Evolutionary conservation across 345 rosid species (phyloP).

Genomic region (Camelina laxa): DNA sequence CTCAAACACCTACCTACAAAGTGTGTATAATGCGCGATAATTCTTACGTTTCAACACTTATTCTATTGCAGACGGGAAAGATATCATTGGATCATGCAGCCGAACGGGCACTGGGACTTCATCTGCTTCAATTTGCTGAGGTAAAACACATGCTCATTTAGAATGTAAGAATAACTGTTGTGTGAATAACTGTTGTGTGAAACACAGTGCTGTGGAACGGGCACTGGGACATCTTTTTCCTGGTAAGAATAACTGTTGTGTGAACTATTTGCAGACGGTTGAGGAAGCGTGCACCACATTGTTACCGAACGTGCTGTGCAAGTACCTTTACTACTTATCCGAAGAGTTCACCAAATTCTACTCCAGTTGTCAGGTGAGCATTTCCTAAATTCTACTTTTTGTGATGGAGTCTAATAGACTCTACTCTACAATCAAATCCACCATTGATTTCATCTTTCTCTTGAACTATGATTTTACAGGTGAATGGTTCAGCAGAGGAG

Average conservation of each 20-base stretch:
- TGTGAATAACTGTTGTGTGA: too few species aligned
- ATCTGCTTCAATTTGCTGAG: conserved; percentile 74
- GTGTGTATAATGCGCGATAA: not conserved
- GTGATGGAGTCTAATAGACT: too few species aligned
- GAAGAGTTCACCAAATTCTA: conserved; percentile 76
- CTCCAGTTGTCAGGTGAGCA: conserved; percentile 67
- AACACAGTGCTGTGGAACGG: too few species aligned
- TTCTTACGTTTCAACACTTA: conserved; percentile 1
- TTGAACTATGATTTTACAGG: conserved; percentile 44
- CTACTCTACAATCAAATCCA: not conserved
- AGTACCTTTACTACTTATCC: conserved; percentile 70
- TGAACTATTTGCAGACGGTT: conserved; percentile 50
- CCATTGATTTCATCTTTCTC: not conserved
- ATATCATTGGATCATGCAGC: conserved; percentile 59
- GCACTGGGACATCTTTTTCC: too few species aligned
- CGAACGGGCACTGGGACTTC: conserved; percentile 74
- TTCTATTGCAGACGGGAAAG: conserved; percentile 50
- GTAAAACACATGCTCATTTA: conserved; percentile 35
- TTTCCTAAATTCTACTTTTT: not conserved
- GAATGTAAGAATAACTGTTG: too few species aligned
- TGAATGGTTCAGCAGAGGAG: conserved; percentile 74
- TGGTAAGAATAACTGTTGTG: too few species aligned
- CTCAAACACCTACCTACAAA: not conserved
- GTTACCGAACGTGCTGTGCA: conserved; percentile 70
- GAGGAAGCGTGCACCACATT: conserved; percentile 76